Evolutionary conservation across 2,329 filamentous ascomycete genomes (phyloP), one percentile per base, ranked within the genome.

Genomic region (Fusarium nelsonii): DNA sequence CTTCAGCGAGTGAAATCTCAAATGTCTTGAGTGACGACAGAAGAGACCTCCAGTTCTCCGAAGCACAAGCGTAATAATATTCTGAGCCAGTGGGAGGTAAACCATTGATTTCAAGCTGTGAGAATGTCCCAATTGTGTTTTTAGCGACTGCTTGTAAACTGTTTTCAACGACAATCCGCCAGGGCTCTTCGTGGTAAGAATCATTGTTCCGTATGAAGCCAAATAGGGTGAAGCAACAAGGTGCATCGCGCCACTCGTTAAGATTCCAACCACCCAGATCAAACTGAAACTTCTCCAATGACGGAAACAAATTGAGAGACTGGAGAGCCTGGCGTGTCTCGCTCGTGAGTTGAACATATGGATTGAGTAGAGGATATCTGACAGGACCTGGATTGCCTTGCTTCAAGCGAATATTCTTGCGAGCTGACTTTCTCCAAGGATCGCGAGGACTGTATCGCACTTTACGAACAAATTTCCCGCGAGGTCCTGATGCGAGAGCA

Each of bases 51-150:
- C 55, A 58, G 1, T 26, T 41, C 6, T 8, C 1, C 3, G 55
- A 56, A 6, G 20, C 32, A 43, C 55, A 58, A 6, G 50, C 37
- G 30, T 34, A 52, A 12, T 58, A 58, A 4, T 34, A 36, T n/a
- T 56, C 55, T 9, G 49, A 26, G 14, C 49, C 49, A 4, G 55
- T 58, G 3, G 55, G 55, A 2, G 56, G 56, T 5, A 59, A 32
- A 0, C 52, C 41, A 3, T 58, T 32, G 1, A 59, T 36, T 8
- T 59, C 52, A 10, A 59, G 4, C 2, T 18, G 40, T 8, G 20
- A 39, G 15, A 58, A 44, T 1, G 36, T 43, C 1, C 32, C 32
- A 14, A n/a, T 6, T 0, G 4, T 30, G 0, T 52, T 58, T 41
- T 44, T 36, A 3, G 37, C 32, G 0, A 58, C 8, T 1, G 55